phyloP scores from a whole-genome alignment of 805 yeast species.

The Scheffersomyces ergatensis region DNA sequence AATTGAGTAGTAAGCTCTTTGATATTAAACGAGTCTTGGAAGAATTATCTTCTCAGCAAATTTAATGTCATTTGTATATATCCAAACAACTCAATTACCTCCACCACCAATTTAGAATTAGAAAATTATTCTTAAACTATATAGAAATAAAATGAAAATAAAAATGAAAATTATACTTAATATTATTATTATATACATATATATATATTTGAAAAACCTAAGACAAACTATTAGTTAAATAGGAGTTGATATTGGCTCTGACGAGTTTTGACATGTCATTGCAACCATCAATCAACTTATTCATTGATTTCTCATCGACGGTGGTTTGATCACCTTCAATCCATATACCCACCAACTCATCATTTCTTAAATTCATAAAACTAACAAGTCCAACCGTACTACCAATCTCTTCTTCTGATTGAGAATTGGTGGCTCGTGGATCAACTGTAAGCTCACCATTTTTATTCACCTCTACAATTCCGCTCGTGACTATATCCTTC shows the following conservation, averaged over 20 bases:
- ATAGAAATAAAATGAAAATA: background rate
- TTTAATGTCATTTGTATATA: background rate
- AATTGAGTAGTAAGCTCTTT: slow-evolving; percentile 30
- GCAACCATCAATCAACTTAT: slow-evolving; percentile 41
- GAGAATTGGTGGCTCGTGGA: slow-evolving; percentile 9
- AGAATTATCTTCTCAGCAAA: slow-evolving; percentile 18
- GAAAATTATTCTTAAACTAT: no score
- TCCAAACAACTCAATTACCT: background rate
- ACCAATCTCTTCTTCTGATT: slow-evolving; percentile 7
- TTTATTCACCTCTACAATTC: slow-evolving; percentile 34
- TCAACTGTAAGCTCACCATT: slow-evolving; percentile 14
- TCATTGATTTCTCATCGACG: slow-evolving; percentile 19
- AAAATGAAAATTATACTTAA: no score
- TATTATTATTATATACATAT: background rate
- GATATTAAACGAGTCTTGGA: slow-evolving; percentile 33
- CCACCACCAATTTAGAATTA: no score
- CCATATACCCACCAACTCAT: slow-evolving; percentile 63
- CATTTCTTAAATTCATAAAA: slow-evolving; percentile 51
- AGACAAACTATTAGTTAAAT: slow-evolving; percentile 23
- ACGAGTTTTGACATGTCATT: slow-evolving; percentile 40
- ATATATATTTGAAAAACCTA: background rate
- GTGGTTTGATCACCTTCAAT: slow-evolving; percentile 28
- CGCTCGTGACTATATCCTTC: slow-evolving; percentile 71
- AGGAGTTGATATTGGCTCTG: slow-evolving; percentile 45
- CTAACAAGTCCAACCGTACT: slow-evolving; percentile 44